Conservation (phyloP, 2,329 filamentous ascomycete genomes). For the Epichloe bromicola region DNA sequence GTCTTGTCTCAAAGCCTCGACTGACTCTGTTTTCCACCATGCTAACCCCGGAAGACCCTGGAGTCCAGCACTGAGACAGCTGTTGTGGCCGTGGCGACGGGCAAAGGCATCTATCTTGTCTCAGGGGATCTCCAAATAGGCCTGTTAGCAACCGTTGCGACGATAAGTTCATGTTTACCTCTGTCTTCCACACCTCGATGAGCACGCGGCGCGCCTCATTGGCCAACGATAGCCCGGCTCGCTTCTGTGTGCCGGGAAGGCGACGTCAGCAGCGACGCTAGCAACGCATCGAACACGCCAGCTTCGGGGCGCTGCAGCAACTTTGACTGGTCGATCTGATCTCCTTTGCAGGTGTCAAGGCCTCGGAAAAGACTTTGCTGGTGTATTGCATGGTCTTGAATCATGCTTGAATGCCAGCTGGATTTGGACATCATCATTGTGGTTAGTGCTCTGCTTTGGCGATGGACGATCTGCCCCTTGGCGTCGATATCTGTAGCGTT, state of each 20-base stretch:
- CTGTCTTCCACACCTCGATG: not conserved
- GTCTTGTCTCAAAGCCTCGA: not conserved
- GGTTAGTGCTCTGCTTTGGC: not conserved
- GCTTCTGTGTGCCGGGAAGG: not conserved
- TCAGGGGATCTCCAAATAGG: not conserved
- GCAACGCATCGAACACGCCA: slow-evolving; percentile 1
- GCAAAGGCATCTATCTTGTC: not conserved
- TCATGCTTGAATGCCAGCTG: not conserved
- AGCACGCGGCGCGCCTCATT: not conserved
- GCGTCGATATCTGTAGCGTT: not conserved
- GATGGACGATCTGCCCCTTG: not conserved
- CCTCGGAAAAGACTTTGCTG: too few relatives aligned
- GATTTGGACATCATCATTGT: not conserved
- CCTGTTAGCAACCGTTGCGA: not conserved
- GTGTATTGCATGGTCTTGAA: not conserved
- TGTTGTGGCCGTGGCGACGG: slow-evolving; percentile 3
- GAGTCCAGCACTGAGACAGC: not conserved
- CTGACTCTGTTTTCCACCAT: not conserved
- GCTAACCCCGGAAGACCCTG: not conserved
- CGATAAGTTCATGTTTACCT: slow-evolving; percentile 1
- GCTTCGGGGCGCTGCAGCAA: not conserved
- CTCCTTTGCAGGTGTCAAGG: not conserved
- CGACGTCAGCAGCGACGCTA: not conserved
- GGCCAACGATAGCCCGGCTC: not conserved
- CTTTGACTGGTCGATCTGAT: not conserved